Evolutionary conservation across 306 rosid species (phyloP).

Genomic region (Prunus kanzakura): DNA sequence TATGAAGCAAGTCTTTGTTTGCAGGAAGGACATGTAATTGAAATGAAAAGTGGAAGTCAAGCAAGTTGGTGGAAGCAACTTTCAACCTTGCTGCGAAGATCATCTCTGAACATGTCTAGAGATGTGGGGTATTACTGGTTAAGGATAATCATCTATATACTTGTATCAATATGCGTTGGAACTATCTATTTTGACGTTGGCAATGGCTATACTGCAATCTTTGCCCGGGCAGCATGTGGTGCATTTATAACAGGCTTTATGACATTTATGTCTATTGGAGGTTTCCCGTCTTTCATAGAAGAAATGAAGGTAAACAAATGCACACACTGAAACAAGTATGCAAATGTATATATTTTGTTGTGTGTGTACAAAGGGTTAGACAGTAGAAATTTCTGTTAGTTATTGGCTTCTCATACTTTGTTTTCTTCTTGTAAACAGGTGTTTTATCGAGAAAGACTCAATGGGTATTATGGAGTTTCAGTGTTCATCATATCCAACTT

Average conservation of each 20-base stretch:
- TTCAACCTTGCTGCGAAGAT: constrained; percentile 64
- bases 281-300: constrained; percentile 90
- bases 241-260: constrained; percentile 93
- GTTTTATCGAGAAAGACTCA: constrained; percentile 75
- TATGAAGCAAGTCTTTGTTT: constrained; percentile 15
- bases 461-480: constrained; percentile 88
- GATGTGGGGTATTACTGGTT: constrained; percentile 98
- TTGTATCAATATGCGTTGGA: constrained; percentile 87
- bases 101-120: constrained; percentile 84
- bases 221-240: constrained; percentile 94
- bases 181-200: constrained; percentile 85
- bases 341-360: no score
- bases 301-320: constrained; percentile 78
- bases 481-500: constrained; percentile 78
- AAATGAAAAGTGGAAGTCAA: constrained; percentile 50
- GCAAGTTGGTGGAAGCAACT: constrained; percentile 94
- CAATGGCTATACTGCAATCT: constrained; percentile 73
- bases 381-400: background rate
- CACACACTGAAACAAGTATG: background rate
- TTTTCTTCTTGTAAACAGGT: constrained; percentile 50
- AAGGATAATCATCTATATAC: constrained; percentile 78
- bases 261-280: constrained; percentile 99
- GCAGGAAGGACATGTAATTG: constrained; percentile 56
- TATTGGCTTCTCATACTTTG: constrained; percentile 7
- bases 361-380: background rate